Base-by-base conservation (phyloP, 352 stramenopile species). In the Phytophthora meadii region DNA sequence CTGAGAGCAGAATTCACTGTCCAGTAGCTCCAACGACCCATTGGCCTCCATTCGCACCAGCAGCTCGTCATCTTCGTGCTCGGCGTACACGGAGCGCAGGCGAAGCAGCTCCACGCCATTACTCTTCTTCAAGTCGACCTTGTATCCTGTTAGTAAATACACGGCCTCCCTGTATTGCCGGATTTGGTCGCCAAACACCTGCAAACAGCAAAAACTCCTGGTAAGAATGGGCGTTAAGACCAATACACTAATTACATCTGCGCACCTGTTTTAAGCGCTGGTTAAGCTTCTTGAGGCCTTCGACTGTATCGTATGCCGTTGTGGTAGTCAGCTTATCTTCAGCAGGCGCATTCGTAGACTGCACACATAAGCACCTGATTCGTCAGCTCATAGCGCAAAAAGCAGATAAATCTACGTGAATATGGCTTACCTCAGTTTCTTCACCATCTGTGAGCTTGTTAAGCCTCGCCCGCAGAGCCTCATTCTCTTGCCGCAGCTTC, bases 101-200 rank as follows among this genome's bases (percentile, higher is more conserved):
- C 77, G 78, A 25, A 97, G 67, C 39, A 94, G 54, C 68, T 94
- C 87, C 46, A 86, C 73, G 6, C 84, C 83, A 47, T 93, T 89
- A 60, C 74, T 92, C 54, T 92, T 90, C 58, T 89, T 89, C 28
- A 96, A 53, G 59, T 96, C 87, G 14, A 97, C 79, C 63, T 97
- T 96, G 72, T 84, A 97, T 8, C 90, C 92, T 1, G 88, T 97
- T 25, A 97, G 77, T 25, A 95, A 79, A 51, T 94, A 96, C 9
- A 98, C 87, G 1, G 89, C 88, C 51, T 98, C 87, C 37, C 90
- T 83, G 62, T 96, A 97, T 52, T 90, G 87, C 62, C 90, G 83
- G 41, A 93, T 97, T 77, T 95, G 86, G 58, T 97, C 89, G 58
- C 79, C 88, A 30, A 94, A 97, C 15, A 90, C 82, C 79, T 95